These are phyloP conservation scores for Dorcoceras hygrometricum DNA, from an alignment of 257 asterid species.

Conservation along the genomic window DNA sequence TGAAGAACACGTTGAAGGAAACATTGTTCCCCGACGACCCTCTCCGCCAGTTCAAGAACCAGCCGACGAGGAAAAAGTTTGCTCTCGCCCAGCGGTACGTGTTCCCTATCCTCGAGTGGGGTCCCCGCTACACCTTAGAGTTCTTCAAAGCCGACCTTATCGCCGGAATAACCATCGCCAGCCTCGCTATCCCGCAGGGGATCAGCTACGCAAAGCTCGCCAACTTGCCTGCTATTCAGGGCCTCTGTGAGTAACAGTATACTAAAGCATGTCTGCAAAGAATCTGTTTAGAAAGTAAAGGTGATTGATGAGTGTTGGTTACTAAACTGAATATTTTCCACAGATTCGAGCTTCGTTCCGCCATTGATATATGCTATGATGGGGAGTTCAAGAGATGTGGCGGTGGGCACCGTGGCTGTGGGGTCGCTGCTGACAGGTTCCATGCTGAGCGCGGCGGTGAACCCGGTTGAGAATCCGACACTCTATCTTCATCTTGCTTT, in stretches of 20 bases:
- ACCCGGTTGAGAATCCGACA: constrained; percentile 42
- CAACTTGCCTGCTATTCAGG: constrained; percentile 87
- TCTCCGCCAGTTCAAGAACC: constrained; percentile 82
- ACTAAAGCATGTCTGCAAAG: too few species aligned
- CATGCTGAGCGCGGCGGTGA: constrained; percentile 59
- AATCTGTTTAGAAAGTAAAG: too few species aligned
- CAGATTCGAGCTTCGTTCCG: constrained; percentile 92
- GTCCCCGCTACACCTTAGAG: constrained; percentile 51
- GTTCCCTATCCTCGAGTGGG: constrained; percentile 91
- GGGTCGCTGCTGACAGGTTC: constrained; percentile 75
- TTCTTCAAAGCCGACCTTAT: constrained; percentile 71
- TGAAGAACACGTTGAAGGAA: constrained; percentile 62
- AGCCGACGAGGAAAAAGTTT: constrained; percentile 45
- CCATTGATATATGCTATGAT: constrained; percentile 74
- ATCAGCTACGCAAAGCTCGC: constrained; percentile 94
- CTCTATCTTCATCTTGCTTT: constrained; percentile 79
- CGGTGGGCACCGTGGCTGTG: constrained; percentile 90
- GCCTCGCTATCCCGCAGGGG: constrained; percentile 96
- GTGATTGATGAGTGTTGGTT: too few species aligned
- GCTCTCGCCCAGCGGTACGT: constrained; percentile 62
- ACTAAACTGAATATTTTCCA: background rate
- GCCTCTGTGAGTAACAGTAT: constrained; percentile 85
- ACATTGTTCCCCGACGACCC: constrained; percentile 92
- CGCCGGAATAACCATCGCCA: constrained; percentile 92
- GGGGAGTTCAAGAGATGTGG: constrained; percentile 91